Evolutionary conservation across 805 yeast genomes (phyloP).

Genomic region (Myxozyma melibiosi): DNA sequence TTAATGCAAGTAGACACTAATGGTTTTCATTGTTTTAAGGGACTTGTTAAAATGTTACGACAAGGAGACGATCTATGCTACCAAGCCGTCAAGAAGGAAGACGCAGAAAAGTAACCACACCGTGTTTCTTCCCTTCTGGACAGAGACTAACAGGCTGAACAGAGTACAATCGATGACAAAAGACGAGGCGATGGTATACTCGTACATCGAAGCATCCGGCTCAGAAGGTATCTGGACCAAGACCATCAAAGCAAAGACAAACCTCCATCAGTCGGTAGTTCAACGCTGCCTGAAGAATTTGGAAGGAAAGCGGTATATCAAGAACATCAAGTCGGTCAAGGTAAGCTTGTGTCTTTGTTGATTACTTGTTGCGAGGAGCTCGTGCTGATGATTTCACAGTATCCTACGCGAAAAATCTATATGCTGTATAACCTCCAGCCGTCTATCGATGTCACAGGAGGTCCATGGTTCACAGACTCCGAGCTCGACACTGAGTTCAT

Average conservation of each 20-base stretch:
- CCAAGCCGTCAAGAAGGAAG: conserved; percentile 70
- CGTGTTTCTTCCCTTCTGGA: too few species aligned
- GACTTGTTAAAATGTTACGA: conserved; percentile 68
- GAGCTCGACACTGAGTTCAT: conserved; percentile 94
- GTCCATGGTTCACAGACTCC: conserved; percentile 98
- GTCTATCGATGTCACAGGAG: conserved; percentile 94
- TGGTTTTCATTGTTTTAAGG: conserved; percentile 55
- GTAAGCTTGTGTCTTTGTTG: conserved; percentile 22
- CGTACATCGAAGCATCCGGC: conserved; percentile 88
- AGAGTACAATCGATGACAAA: conserved; percentile 75
- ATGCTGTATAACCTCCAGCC: conserved; percentile 95
- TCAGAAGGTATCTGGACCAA: conserved; percentile 95
- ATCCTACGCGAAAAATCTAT: conserved; percentile 92
- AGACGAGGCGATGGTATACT: conserved; percentile 89
- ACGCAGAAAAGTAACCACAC: conserved; percentile 53
- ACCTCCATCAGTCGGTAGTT: conserved; percentile 83
- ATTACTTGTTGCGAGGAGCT: neutral
- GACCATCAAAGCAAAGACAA: conserved; percentile 80
- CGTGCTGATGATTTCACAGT: conserved; percentile 37
- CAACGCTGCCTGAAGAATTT: conserved; percentile 72
- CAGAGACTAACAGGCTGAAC: neutral
- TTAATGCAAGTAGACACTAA: conserved; percentile 46
- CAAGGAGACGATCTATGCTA: conserved; percentile 65
- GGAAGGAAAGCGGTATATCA: conserved; percentile 79
- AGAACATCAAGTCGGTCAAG: conserved; percentile 86